Percentiles rank a stretch among this genome's conserved stretches.
These are phyloP conservation scores for Melanogaster broomeanus DNA, from an alignment of 768 basidiomycete genomes.

Conservation along the genomic window DNA sequence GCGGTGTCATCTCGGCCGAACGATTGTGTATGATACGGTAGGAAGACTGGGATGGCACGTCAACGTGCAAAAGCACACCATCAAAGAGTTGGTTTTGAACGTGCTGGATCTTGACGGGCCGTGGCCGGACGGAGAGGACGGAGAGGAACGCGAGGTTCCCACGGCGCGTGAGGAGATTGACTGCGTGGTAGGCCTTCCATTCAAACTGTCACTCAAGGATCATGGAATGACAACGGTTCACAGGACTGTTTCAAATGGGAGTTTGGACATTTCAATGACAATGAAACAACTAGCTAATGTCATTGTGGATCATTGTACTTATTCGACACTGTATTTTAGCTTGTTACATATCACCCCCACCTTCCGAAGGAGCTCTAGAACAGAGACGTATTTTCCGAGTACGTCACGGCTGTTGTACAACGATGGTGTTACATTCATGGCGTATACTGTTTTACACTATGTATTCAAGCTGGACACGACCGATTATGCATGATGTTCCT, in stretches of 20 bases:
- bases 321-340: neutral
- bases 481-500: slow-evolving; percentile 29
- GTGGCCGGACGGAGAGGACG: slow-evolving; percentile 40
- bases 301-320: too few relatives aligned
- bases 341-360: neutral
- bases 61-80: slow-evolving; percentile 56
- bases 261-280: slow-evolving; percentile 51
- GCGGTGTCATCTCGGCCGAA: slow-evolving; percentile 61
- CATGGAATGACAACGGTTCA: neutral
- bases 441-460: slow-evolving; percentile 5
- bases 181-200: slow-evolving; percentile 51
- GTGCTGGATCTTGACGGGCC: slow-evolving; percentile 49
- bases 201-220: neutral
- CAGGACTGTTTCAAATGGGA: slow-evolving; percentile 84
- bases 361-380: neutral
- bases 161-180: slow-evolving; percentile 58
- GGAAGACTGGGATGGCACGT: slow-evolving; percentile 59
- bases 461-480: slow-evolving; percentile 5
- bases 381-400: slow-evolving; percentile 7
- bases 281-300: neutral
- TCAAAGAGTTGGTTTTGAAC: slow-evolving; percentile 53
- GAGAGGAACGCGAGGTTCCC: slow-evolving; percentile 52
- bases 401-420: neutral
- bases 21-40: slow-evolving; percentile 72
- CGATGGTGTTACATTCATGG: neutral